Base-by-base conservation (phyloP, 2,329 filamentous ascomycete genomes). In the Cladorrhinum sp. region DNA sequence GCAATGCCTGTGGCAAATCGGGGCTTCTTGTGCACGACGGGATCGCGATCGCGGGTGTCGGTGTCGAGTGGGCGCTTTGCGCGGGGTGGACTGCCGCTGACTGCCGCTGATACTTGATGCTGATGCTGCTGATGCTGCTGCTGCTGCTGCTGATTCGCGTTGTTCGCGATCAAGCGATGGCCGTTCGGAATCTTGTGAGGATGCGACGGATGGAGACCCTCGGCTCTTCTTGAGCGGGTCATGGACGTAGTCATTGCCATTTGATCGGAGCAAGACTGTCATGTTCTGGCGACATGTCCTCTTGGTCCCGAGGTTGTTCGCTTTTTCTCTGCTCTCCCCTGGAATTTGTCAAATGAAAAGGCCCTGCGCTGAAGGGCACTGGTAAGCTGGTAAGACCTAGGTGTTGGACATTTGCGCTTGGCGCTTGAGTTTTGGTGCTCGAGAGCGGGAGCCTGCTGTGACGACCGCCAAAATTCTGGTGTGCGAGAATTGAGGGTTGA, bases 161-260 rank as follows among this genome's bases (percentile, higher is more conserved):
- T 71, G 67, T 36, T 36, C 33, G 69, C 65, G 62, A 66, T 64
- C 59, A 65, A 64, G 67, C 63, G 66, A 61, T 59, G 62, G 50
- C 36, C 52, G 55, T 56, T 59, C 33, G 60, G 57, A 46, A 62
- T 69, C 66, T 70, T 67, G 49, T 28, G 26, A 28, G 67, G 65
- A 65, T 71, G 70, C 66, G 74, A 71, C 64, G 75, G 72, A 61
- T 60, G 65, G 69, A 76, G 75, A 70, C 75, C 77, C 70, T 81
- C 79, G 76, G 75, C 74, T 75, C 79, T 78, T 73, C 77, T 76
- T 71, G 80, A 80, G 74, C 80, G 79, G 70, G 79, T 80, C 73
- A 77, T 72, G 69, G 80, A 81, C 36, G 65, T 58, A 70, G 80
- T 79, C 79, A 82, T 82, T 74, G 76, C 65, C 67, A 69, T 69